A percentile compares a stretch with the other conserved stretches of the same genome.
Conservation (phyloP, 805 yeast species). For the Cyberlindnera nakhonratchasimensis region DNA sequence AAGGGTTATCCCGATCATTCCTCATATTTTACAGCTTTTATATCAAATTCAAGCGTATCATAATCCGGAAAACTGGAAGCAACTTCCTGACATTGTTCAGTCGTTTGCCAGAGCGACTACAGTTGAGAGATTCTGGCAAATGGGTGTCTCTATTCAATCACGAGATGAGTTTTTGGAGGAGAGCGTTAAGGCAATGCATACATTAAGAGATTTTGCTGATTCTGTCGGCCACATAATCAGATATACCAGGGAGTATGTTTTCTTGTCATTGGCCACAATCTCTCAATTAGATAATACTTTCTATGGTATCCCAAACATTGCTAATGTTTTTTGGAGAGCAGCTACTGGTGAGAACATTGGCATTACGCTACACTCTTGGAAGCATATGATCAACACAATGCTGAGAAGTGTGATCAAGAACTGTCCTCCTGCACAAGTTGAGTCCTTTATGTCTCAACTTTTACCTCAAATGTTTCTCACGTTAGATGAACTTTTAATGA, state of each 20-base stretch:
- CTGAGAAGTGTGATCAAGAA: constrained; percentile 81
- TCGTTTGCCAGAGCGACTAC: constrained; percentile 87
- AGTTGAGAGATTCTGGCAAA: constrained; percentile 97
- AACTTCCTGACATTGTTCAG: constrained; percentile 84
- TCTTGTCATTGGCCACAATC: constrained; percentile 83
- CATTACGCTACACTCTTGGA: constrained; percentile 93
- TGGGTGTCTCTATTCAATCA: constrained; percentile 91
- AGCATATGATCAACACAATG: constrained; percentile 90
- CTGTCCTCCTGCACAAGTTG: constrained; percentile 73
- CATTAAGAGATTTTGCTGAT: constrained; percentile 95
- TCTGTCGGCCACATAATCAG: constrained; percentile 94
- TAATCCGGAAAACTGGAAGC: constrained; percentile 88
- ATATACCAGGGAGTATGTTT: constrained; percentile 94
- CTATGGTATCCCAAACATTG: constrained; percentile 81
- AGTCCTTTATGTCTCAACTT: constrained; percentile 68
- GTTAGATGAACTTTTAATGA: constrained; percentile 68
- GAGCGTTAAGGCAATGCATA: constrained; percentile 88
- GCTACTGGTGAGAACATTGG: constrained; percentile 74
- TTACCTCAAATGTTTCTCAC: constrained; percentile 73
- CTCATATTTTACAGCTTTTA: constrained; percentile 81
- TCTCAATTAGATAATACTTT: constrained; percentile 86
- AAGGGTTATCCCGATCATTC: constrained; percentile 84
- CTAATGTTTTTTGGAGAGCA: constrained; percentile 74
- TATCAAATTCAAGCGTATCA: constrained; percentile 93
- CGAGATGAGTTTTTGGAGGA: constrained; percentile 94